A percentile compares a stretch with the other conserved stretches of the same genome.
These are phyloP conservation scores for Sicyos baderoa DNA, from an alignment of 306 rosid genomes.

Conservation along the genomic window DNA sequence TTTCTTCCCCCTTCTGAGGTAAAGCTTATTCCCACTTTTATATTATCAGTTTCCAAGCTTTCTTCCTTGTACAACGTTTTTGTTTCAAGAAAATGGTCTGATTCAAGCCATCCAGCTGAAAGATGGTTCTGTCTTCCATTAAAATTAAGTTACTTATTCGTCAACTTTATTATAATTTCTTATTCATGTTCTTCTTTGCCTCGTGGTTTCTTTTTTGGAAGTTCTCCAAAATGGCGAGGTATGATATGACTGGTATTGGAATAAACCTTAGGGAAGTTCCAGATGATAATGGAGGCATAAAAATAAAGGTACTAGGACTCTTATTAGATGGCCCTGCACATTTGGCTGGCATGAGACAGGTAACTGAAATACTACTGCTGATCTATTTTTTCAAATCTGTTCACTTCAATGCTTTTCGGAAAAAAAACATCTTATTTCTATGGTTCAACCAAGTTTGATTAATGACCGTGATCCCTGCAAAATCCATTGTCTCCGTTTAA, in stretches of 20 bases:
- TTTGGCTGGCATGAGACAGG: slow-evolving; percentile 91
- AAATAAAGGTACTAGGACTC: slow-evolving; percentile 65
- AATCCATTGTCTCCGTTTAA: background rate
- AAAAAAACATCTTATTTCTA: background rate
- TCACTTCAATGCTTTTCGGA: slow-evolving; percentile 2
- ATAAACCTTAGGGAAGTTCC: slow-evolving; percentile 88
- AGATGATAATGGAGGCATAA: slow-evolving; percentile 55
- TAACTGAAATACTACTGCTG: slow-evolving; percentile 21
- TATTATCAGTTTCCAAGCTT: background rate
- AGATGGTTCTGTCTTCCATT: background rate
- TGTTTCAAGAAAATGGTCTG: too few relatives aligned
- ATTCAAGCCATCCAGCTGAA: slow-evolving; percentile 13
- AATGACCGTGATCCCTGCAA: background rate
- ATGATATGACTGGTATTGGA: slow-evolving; percentile 97
- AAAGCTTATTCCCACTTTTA: background rate
- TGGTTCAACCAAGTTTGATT: slow-evolving; percentile 7
- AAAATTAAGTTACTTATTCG: slow-evolving; percentile 21
- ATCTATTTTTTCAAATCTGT: background rate
- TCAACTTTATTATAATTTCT: slow-evolving; percentile 32
- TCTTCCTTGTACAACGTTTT: background rate
- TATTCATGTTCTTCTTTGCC: slow-evolving; percentile 33
- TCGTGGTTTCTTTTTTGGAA: slow-evolving; percentile 32
- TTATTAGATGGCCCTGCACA: slow-evolving; percentile 88
- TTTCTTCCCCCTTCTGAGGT: slow-evolving; percentile 89
- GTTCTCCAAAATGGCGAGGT: slow-evolving; percentile 99